Evolutionary conservation across 208 protist species (phyloP).

Genomic region (Acanthamoeba castellanii): DNA sequence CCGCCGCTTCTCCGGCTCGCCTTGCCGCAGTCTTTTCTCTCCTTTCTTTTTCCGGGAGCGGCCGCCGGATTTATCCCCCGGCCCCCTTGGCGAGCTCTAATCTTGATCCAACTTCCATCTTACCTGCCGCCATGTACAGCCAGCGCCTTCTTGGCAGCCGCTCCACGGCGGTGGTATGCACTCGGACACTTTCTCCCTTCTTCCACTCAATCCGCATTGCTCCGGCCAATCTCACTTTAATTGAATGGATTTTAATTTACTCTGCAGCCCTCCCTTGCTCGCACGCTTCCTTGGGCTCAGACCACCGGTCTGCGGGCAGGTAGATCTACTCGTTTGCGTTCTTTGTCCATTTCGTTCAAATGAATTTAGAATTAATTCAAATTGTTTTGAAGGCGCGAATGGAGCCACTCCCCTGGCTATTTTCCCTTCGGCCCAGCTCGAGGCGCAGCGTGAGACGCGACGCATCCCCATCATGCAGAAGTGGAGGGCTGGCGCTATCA

Average conservation of each 20-base stretch:
- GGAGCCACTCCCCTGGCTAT: neutral
- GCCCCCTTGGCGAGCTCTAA: neutral
- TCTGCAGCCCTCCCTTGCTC: neutral
- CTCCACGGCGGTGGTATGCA: neutral
- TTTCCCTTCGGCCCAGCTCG: constrained; percentile 1
- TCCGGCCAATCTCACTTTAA: neutral
- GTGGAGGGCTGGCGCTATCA: constrained; percentile 28
- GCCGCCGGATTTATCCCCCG: neutral
- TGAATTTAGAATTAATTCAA: neutral
- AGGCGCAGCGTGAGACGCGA: constrained; percentile 52
- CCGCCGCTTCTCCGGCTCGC: neutral
- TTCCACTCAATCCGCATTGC: neutral
- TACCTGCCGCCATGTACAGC: neutral
- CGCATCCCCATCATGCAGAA: constrained; percentile 52
- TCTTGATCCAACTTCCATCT: neutral
- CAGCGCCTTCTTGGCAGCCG: neutral
- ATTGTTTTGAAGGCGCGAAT: neutral
- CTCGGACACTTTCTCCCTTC: neutral
- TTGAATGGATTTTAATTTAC: neutral
- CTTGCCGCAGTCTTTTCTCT: constrained; percentile 13
- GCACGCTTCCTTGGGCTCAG: neutral
- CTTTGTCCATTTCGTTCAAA: neutral
- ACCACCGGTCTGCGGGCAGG: neutral
- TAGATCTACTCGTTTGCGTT: neutral
- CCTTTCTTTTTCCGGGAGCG: neutral